Evolutionary conservation across 2,329 filamentous ascomycete genomes (phyloP), one percentile per base, ranked within the genome.

Genomic region (Exophiala aquamarina): DNA sequence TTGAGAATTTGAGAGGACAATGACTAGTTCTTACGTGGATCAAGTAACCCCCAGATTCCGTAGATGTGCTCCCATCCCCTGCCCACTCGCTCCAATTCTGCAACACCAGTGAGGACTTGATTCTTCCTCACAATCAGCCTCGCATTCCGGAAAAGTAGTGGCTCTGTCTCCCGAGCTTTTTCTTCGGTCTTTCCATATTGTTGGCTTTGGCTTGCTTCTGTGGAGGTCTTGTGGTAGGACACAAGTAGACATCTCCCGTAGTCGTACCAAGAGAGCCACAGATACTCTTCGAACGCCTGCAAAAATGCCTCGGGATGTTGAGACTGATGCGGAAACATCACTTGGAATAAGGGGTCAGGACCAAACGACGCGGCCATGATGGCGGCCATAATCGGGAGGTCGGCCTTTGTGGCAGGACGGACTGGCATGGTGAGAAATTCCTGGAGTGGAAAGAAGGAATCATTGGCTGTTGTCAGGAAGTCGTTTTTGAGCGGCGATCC

Each of bases 11-110:
- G 10, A 19, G 29, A 28, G 35, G 32, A 23, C 19, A 6, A 32
- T n/a, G 14, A 14, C n/a, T n/a, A 31, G n/a, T 19, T 48, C 53
- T 42, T 29, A 53, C 53, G 34, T 29, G 53, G 53, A 54, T 56
- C 53, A 41, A 47, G 50, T 36, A 40, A 28, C 8, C 44, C 49
- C 44, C 44, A 42, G n/a, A 43, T n/a, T 11, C 45, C 45, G 23
- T 43, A 34, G 10, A 53, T 28, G 18, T 28, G 32, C 36, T 44
- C 41, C 40, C 43, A 48, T 14, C 50, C 47, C 17, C 41, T 15
- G 2, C 53, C 53, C 10, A 21, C 34, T 14, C 53, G 39, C 23
- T 44, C 36, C 50, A 47, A 50, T 39, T 54, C 47, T 8, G 41
- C 37, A 13, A 49, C 29, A 3, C 50, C 53, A 4, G 53, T 54